Evolutionary conservation across 2,329 filamentous ascomycete genomes (phyloP), one percentile per base, ranked within the genome.

Genomic region (Decorospora gaudefroyi): DNA sequence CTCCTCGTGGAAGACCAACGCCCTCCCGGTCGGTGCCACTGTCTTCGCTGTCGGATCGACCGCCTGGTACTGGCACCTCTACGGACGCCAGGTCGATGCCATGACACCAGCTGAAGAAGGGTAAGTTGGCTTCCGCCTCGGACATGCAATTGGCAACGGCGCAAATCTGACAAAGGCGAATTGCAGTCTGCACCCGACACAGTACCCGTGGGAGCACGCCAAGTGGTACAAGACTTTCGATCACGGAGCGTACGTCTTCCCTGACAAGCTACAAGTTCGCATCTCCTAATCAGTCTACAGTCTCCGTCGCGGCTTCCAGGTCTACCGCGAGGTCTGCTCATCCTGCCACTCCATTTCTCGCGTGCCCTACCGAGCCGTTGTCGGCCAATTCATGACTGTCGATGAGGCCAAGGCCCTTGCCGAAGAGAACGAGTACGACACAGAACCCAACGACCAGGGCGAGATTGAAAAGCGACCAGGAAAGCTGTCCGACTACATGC

Each of bases 391-490:
- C 74, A 83, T 96, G 82, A 99, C 93, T 47, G 90, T 96, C 70
- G 91, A 97, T 68, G 93, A 99, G 81, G 93, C 90, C 80, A 99
- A 97, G 84, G 89, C 82, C 32, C 79, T 97, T 73, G 93, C 93
- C 63, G 93, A 99, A 76, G 91, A 96, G 81, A 89, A 96, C 78
- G 93, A 99, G 78, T 99, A 96, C 79, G 92, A 96, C 71, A 88
- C 84, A 68, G 93, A 99, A 80, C 93, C 93, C 71, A 96, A 99
- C 77, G 90, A 97, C 71, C 82, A 96, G 81, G 93, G 93, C 63
- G 90, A 96, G 64, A 96, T 97, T 72, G 89, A 96, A 81, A 95
- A 97, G 85, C 90, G 93, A 64, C 88, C 92, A 58, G 93, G 93
- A 80, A 99, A 99, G 81, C 85, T 99, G 39, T 95, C 93, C 67